These are phyloP conservation scores for Allantophomopsis lycopodina DNA, from an alignment of 2,329 filamentous ascomycete genomes.

Conservation along the genomic window DNA sequence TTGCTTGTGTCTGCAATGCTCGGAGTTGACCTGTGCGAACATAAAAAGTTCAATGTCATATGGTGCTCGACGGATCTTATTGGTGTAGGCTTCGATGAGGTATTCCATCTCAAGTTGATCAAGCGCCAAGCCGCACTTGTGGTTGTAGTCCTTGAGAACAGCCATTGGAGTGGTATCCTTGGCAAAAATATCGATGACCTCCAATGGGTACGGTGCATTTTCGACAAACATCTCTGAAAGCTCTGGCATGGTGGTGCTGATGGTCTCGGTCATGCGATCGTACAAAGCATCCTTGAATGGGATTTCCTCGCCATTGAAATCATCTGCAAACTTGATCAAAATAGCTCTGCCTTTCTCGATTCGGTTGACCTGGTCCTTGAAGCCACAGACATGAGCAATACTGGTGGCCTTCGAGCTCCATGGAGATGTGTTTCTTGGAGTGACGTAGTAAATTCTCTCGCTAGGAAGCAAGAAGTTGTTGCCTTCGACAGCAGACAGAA, in stretches of 20 bases:
- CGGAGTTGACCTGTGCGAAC: conserved; percentile 98
- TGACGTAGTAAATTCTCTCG: conserved; percentile 40
- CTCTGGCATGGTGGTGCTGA: conserved; percentile 53
- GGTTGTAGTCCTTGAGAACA: conserved; percentile 72
- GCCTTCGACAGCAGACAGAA: background rate
- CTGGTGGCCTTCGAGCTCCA: conserved; percentile 96
- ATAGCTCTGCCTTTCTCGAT: conserved; percentile 81
- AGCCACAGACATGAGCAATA: conserved; percentile 82
- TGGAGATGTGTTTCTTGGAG: conserved; percentile 78
- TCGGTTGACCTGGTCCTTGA: conserved; percentile 55
- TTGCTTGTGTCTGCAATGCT: conserved; percentile 71
- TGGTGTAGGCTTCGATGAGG: conserved; percentile 69
- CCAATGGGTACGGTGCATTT: conserved; percentile 43
- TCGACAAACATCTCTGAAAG: conserved; percentile 70
- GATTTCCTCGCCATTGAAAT: conserved; percentile 31
- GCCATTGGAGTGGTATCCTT: conserved; percentile 51
- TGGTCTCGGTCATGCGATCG: conserved; percentile 91
- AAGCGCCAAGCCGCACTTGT: conserved; percentile 69
- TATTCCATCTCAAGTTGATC: conserved; percentile 88
- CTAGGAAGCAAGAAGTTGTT: background rate
- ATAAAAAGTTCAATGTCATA: conserved; percentile 90
- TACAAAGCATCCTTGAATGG: conserved; percentile 60
- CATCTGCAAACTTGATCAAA: conserved; percentile 46
- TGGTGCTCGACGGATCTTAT: conserved; percentile 46
- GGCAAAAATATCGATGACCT: conserved; percentile 62